phyloP scores from a whole-genome alignment of 164 flowering plant species.

The Amborella trichopoda region DNA sequence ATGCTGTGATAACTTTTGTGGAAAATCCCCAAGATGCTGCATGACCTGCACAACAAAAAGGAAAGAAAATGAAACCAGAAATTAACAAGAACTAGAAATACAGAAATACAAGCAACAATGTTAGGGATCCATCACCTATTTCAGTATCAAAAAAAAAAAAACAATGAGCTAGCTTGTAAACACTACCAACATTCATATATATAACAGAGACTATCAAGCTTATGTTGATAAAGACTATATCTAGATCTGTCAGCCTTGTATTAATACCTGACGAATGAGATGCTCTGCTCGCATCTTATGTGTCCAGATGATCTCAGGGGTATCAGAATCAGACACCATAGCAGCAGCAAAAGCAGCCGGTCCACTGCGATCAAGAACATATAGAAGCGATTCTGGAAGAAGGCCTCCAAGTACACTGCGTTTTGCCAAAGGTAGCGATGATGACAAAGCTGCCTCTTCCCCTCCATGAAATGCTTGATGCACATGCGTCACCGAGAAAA shows the following conservation, averaged over 20 bases:
- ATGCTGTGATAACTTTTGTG: conserved; percentile 92
- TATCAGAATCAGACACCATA: conserved; percentile 99
- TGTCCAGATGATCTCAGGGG: conserved; percentile 99
- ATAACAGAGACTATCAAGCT: too few relatives aligned
- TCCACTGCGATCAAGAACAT: conserved; percentile 96
- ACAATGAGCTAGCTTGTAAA: neutral
- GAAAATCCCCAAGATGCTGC: conserved; percentile 99
- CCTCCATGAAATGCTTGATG: conserved; percentile 99
- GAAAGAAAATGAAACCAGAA: neutral
- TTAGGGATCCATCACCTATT: neutral
- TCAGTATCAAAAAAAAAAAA: conserved; percentile 2
- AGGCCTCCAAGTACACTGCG: conserved; percentile 96
- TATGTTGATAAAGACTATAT: too few relatives aligned
- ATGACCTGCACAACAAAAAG: conserved; percentile 45
- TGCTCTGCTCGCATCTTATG: conserved; percentile 99
- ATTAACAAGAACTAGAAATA: neutral
- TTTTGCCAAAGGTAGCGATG: conserved; percentile 93
- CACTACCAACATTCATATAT: too few relatives aligned
- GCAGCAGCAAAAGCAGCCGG: conserved; percentile 96
- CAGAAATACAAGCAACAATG: neutral
- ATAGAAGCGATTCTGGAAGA: conserved; percentile 91
- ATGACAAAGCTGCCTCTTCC: conserved; percentile 96
- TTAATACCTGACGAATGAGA: conserved; percentile 86
- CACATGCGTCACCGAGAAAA: conserved; percentile 84
- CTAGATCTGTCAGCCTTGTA: neutral